Evolutionary conservation across 148 eudicot species (phyloP), one percentile per base, ranked within the genome.

Genomic region (Chenopodium formosanum): DNA sequence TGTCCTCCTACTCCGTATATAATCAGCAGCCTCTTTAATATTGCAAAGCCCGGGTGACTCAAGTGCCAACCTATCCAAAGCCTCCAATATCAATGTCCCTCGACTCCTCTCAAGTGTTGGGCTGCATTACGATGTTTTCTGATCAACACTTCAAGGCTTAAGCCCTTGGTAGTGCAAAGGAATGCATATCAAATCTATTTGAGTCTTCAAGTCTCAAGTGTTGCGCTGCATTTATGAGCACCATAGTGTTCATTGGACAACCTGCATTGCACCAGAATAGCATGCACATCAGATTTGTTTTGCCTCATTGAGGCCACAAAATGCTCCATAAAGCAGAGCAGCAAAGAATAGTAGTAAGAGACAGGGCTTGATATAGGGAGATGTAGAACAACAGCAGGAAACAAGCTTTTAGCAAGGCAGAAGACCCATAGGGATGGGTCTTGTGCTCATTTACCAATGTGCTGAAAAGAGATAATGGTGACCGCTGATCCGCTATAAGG

Each of bases 181-280:
- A 40, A 40, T 40, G 44, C 44, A 40, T 40, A 40, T 40, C 44
- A 40, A 40, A 40, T 40, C 44, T 40, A 40, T 6, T 40, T 0
- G 44, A 40, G 44, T 40, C 44, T 5, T 40, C 44, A 40, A 40
- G 44, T 40, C 44, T 40, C 44, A 40, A 40, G 7, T 40, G 44
- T 40, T 40, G 44, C 6, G 8, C 44, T 40, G 44, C 44, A 6
- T 40, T 40, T 40, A 14, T 4, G 27, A 25, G 47, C 1, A 44
- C 34, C 80, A 47, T 2, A 10, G 27, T 79, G 80, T 66, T 77
- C 70, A 53, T 44, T 52, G 29, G 31, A 58, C 31, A 25, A 81
- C 86, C 86, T 77, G 81, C 81, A 84, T 34, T 7, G 44, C 63
- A 63, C 22, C 73, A 70, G 22, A 72, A 23, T 76, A 19, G 77